Conservation (phyloP, 179 eudicot species). For the Spergularia azorica region DNA sequence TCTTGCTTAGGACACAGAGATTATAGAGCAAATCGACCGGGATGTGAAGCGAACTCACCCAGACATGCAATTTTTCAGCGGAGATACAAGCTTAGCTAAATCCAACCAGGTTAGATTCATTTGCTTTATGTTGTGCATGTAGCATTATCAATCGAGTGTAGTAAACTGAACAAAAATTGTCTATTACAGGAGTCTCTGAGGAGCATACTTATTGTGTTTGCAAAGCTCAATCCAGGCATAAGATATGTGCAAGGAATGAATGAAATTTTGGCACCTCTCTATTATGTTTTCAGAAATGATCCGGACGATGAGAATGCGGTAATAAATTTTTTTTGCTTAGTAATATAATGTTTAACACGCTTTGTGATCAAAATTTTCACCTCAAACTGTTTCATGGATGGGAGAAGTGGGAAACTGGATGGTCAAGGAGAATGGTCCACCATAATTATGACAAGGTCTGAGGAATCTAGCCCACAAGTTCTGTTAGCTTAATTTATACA, state of each 20-base stretch:
- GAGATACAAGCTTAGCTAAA: constrained; percentile 67
- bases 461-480: no score
- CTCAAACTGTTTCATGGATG: no score
- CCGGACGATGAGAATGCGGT: constrained; percentile 85
- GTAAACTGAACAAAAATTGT: constrained; percentile 20
- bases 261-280: constrained; percentile 92
- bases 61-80: constrained; percentile 87
- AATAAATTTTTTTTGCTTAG: constrained; percentile 24
- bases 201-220: constrained; percentile 80
- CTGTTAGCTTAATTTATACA: no score
- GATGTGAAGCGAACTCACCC: constrained; percentile 99
- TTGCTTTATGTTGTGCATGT: constrained; percentile 2
- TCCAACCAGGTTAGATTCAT: constrained; percentile 64
- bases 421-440: no score
- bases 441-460: no score
- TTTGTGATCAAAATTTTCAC: not conserved
- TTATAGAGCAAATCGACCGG: constrained; percentile 93
- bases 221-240: constrained; percentile 96
- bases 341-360: not conserved
- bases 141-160: not conserved
- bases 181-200: constrained; percentile 70
- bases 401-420: no score
- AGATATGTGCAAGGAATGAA: constrained; percentile 99
- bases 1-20: constrained; percentile 74
- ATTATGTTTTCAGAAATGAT: constrained; percentile 80